Base-by-base conservation (phyloP, 2,329 filamentous ascomycete species). In the Colletotrichum sp. region DNA sequence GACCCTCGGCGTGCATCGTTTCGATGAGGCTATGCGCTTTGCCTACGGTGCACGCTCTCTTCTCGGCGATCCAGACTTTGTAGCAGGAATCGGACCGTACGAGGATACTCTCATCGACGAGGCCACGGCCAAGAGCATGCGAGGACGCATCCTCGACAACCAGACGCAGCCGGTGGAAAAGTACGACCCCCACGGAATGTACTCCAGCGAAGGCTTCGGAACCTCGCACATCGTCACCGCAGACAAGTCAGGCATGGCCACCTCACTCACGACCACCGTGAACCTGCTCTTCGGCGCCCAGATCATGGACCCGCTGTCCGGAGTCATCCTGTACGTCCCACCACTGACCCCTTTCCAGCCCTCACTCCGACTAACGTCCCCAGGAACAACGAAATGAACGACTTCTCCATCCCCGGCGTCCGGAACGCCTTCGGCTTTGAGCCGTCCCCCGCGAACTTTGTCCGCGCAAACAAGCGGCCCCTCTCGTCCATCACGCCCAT, bases 11-110 rank as follows among this genome's bases (percentile, higher is more conserved):
- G 93, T 93, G 1, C 97, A 99, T 84, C 92, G 95, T 16, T 90
- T 98, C 78, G 92, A 95, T 81, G 97, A 99, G 87, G 94, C 96
- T 15, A 95, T 98, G 87, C 91, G 95, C 26, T 99, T 98, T 83
- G 96, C 92, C 4, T 99, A 98, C 82, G 96, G 93, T 6, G 87
- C 94, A 80, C 92, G 96, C 73, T 89, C 92, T n/a, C 89, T 93
- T 32, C 90, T 99, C 0, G 96, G 96, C 6, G 97, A 99, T 83
- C 97, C 96, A 0, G 88, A 86, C 2, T 98, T 94, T 82, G 91
- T 98, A 6, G 79, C 88, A 1, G 91, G 91, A 34, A 87, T 96
- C 67, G 85, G 88, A 10, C 83, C 86, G 9, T 93, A 94, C 78
- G 93, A 98, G 83, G 83, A 88, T 2, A 83, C 88, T 4, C 94